phyloP scores from a whole-genome alignment of 352 stramenopile species.

The Globisporangium solare region DNA sequence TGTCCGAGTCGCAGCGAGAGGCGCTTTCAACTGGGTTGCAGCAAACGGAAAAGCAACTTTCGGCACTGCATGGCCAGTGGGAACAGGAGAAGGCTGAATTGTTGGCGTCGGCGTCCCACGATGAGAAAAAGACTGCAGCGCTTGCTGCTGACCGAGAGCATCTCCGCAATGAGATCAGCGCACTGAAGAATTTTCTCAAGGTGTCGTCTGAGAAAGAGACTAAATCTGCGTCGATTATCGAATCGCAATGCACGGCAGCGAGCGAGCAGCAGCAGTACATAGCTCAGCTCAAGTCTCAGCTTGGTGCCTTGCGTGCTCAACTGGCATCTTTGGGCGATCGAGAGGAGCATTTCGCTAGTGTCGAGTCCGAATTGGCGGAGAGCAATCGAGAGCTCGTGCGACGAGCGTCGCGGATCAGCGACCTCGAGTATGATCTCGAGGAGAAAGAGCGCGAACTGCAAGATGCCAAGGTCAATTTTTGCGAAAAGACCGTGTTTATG shows the following conservation, averaged over 20 bases:
- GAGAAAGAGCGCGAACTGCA: slow-evolving; percentile 26
- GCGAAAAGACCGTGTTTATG: slow-evolving; percentile 24
- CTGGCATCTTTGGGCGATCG: slow-evolving; percentile 30
- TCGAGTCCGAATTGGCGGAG: slow-evolving; percentile 32
- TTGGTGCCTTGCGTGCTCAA: slow-evolving; percentile 22
- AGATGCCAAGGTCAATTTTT: slow-evolving; percentile 21
- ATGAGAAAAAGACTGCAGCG: slow-evolving; percentile 27
- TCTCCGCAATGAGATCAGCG: slow-evolving; percentile 35
- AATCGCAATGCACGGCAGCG: slow-evolving; percentile 19
- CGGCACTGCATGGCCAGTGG: slow-evolving; percentile 50
- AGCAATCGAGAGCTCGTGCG: slow-evolving; percentile 32
- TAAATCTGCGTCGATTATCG: slow-evolving; percentile 20
- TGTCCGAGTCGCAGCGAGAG: slow-evolving; percentile 32
- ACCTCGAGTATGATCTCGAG: slow-evolving; percentile 33
- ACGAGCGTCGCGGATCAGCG: slow-evolving; percentile 21
- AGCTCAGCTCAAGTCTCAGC: slow-evolving; percentile 27
- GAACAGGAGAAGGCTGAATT: slow-evolving; percentile 55
- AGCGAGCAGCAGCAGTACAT: slow-evolving; percentile 28
- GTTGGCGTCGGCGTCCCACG: slow-evolving; percentile 21
- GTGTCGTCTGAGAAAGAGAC: slow-evolving; percentile 31
- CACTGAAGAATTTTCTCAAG: slow-evolving; percentile 25
- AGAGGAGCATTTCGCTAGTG: slow-evolving; percentile 25
- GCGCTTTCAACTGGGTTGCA: slow-evolving; percentile 41
- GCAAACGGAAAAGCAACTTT: slow-evolving; percentile 48
- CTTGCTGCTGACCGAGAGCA: slow-evolving; percentile 33